Base-by-base conservation (phyloP, 768 basidiomycete genomes). In the Thelephora aurantiotincta region DNA sequence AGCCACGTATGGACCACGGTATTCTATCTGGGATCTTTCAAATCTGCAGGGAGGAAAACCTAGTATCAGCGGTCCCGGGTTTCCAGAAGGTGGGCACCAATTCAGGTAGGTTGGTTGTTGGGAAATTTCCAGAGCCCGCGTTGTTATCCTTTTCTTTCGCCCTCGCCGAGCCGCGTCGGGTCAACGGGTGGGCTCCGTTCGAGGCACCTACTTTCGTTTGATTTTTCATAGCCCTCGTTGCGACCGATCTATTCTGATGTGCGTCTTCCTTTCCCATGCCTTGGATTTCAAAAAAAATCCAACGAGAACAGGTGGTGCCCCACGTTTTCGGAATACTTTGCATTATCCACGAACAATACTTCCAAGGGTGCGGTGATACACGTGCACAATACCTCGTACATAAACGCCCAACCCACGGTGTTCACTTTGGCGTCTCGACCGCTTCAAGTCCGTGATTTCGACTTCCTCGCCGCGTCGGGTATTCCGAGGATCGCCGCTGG, bases 31-130 rank as follows among this genome's bases (percentile, higher is more conserved):
- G 88, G 81, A 90, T 57, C 69, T 84, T 46, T 71, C 75, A 11
- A 75, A 74, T 54, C 64, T 87, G 33, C 71, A 74, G 38, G 87
- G 87, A 30, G 87, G 88, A 6, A 78, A 82, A 52, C 87, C 87
- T 1, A 64, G 66, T 52, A 63, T 72, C n/a, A 70, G 71, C 3
- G 81, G 81, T 2, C 63, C 65, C 47, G 78, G 72, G 56, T 83
- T 82, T 51, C 66, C 75, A 26, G 80, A 84, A 50, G 82, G 82
- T 5, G 75, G 77, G 0, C 68, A 76, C 51, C 65, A 68, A 37
- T 89, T 90, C 63, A 72, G 85, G 80, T 85, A 59, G 48, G 65
- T 52, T 36, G 48, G 65, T 52, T 36, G 41, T 19, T 26, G 7
- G 48, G 22, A 34, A 19, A 42, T 47, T 20, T 44, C 43, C n/a